Evolutionary conservation across 1,284 basidiomycete species (phyloP).

Genomic region (Apiotrichum siamense): DNA sequence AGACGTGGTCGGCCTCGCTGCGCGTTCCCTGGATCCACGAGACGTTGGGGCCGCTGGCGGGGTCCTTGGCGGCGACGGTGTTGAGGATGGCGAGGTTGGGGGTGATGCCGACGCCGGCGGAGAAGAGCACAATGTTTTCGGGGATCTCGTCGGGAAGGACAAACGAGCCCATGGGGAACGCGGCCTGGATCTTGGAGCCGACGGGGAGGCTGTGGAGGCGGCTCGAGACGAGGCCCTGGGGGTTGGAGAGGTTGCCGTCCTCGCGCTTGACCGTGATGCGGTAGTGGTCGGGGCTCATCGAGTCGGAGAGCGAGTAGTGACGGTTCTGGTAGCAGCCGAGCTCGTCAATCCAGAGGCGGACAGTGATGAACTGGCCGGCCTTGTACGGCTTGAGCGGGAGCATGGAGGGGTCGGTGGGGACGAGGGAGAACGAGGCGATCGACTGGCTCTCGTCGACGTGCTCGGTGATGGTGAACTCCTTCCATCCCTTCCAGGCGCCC

Average conservation of each 20-base stretch:
- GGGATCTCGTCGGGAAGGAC: conserved; percentile 19
- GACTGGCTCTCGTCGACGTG: conserved; percentile 25
- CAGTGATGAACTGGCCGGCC: conserved; percentile 36
- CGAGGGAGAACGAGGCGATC: conserved; percentile 30
- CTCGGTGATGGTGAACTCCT: conserved; percentile 26
- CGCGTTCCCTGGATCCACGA: conserved; percentile 22
- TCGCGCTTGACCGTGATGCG: conserved; percentile 35
- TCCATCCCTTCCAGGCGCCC: conserved; percentile 29
- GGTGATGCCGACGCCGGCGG: conserved; percentile 38
- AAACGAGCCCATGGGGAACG: conserved; percentile 33
- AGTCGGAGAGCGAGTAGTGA: conserved; percentile 34
- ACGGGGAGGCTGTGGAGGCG: conserved; percentile 27
- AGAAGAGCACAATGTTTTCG: conserved; percentile 33
- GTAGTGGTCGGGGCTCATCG: conserved; percentile 21
- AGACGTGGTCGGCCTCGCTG: conserved; percentile 13
- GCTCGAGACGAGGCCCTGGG: conserved; percentile 12
- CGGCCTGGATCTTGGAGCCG: conserved; percentile 25
- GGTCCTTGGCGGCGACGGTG: conserved; percentile 9
- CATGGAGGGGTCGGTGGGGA: conserved; percentile 22
- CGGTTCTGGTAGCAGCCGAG: conserved; percentile 19
- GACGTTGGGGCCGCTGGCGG: conserved; percentile 7
- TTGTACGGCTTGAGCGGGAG: conserved; percentile 25
- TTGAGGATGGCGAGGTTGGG: conserved; percentile 37
- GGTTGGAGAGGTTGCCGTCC: conserved; percentile 17
- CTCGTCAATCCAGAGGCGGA: conserved; percentile 17